Evolutionary conservation across 2,329 filamentous ascomycete genomes (phyloP).

Genomic region (Aspergillus flavus): DNA sequence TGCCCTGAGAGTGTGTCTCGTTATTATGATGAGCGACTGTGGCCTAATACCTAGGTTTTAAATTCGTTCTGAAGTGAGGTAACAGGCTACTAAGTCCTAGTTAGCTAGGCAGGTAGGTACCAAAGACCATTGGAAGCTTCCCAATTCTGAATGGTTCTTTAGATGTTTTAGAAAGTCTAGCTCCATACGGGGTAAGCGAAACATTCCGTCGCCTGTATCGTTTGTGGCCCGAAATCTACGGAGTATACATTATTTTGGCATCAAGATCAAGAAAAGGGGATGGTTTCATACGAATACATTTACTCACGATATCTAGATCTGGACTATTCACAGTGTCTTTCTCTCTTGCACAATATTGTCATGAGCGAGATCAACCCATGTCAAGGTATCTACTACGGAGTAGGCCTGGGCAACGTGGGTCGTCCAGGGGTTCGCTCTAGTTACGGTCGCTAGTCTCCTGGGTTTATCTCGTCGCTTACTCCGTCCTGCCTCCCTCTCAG

Average conservation of each 20-base stretch:
- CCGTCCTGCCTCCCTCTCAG: neutral
- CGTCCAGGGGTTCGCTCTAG: slow-evolving; percentile 17
- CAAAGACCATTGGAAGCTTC: neutral
- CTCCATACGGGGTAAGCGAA: neutral
- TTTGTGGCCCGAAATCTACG: neutral
- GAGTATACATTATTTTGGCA: neutral
- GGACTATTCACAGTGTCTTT: neutral
- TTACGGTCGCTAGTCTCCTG: neutral
- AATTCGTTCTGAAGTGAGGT: neutral
- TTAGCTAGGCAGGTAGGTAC: neutral
- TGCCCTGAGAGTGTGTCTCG: neutral
- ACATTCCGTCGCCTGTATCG: neutral
- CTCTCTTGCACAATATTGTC: neutral
- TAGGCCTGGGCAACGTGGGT: slow-evolving; percentile 11
- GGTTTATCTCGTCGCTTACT: neutral
- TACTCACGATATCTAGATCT: neutral
- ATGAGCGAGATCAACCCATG: neutral
- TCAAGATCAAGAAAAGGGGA: no score
- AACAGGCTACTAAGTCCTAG: neutral
- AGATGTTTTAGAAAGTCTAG: neutral
- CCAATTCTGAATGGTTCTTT: neutral
- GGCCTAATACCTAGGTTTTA: neutral
- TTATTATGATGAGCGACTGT: neutral
- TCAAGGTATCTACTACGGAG: neutral
- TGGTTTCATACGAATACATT: neutral